These are phyloP conservation scores for Ettlia oleoabundans DNA, from an alignment of 139 green algal genomes.

Conservation along the genomic window DNA sequence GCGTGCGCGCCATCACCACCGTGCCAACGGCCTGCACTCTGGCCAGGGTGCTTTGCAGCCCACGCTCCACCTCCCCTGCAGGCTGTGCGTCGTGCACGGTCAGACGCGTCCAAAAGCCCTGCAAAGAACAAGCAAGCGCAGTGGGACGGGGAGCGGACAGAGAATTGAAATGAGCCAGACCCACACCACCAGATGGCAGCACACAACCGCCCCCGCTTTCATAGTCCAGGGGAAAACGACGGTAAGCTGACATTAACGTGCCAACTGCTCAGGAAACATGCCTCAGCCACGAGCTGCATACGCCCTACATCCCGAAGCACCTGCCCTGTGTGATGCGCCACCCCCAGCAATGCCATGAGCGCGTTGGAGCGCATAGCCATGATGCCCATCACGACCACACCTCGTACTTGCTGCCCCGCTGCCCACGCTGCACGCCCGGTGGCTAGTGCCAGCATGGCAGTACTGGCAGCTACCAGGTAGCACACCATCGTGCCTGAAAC, in stretches of 20 bases:
- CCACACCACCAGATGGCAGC: no score
- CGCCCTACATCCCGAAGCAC: no score
- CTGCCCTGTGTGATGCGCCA: constrained; percentile 32
- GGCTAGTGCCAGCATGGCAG: not conserved
- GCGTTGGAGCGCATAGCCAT: constrained; percentile 20
- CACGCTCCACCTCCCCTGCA: not conserved
- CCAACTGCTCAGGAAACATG: no score
- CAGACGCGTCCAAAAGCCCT: constrained; percentile 45
- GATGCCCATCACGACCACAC: constrained; percentile 1
- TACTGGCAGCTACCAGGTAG: constrained; percentile 3
- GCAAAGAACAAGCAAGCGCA: not conserved
- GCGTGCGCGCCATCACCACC: not conserved
- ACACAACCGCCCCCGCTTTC: no score
- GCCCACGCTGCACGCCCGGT: not conserved
- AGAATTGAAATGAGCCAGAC: no score
- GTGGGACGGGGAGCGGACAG: no score
- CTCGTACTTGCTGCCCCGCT: constrained; percentile 4
- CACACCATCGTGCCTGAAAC: constrained; percentile 14
- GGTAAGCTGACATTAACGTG: no score
- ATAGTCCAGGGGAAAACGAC: no score
- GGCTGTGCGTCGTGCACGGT: constrained; percentile 38
- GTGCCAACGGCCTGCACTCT: not conserved
- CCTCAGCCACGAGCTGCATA: no score
- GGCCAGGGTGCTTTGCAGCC: constrained; percentile 21
- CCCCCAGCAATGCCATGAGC: constrained; percentile 14